Evolutionary conservation across 2,329 filamentous ascomycete species (phyloP), one percentile per base, ranked within the genome.

Genomic region (Botrytis hyacinthi): DNA sequence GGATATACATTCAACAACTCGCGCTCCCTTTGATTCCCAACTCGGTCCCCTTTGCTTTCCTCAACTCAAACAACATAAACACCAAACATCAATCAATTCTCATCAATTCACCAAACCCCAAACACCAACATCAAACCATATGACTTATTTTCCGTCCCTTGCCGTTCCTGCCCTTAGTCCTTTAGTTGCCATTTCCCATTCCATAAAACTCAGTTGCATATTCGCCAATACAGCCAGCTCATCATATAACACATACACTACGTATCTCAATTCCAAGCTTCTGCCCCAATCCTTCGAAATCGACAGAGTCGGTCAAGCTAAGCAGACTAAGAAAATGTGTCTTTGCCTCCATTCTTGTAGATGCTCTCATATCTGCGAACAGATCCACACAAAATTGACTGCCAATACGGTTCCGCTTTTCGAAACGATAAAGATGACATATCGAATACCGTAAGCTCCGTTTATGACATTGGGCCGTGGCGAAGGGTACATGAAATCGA

Each of bases 41-140:
- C 42, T 40, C 35, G n/a, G 22, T 37, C 40, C 12, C 14, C 37
- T 48, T 66, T 35, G 42, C 29, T n/a, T 66, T 32, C 29, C 29
- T 16, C 29, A 20, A 66, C 62, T 42, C n/a, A 32, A 35, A 35
- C 35, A n/a, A 37, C 26, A 22, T 37, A n/a, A 12, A 51, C 37
- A 26, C 20, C 14, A 29, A 48, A 29, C 20, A 48, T 66, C 32
- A 40, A 29, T 54, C 32, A 26, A 29, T 29, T 35, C 26, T 42
- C 20, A 37, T 37, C 42, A 29, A 29, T 67, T 51, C 32, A 54
- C 35, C 65, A 68, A 68, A 57, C 26, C 46, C 46, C 32, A 29
- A 68, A 68, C 65, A 68, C 65, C 65, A 42, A 22, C 65, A 68
- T 54, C n/a, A 37, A 68, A 57, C 54, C 65, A 32, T 68, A 29